Base-by-base conservation (phyloP, 2,329 filamentous ascomycete species). In the Trichoderma cornu-damae region DNA sequence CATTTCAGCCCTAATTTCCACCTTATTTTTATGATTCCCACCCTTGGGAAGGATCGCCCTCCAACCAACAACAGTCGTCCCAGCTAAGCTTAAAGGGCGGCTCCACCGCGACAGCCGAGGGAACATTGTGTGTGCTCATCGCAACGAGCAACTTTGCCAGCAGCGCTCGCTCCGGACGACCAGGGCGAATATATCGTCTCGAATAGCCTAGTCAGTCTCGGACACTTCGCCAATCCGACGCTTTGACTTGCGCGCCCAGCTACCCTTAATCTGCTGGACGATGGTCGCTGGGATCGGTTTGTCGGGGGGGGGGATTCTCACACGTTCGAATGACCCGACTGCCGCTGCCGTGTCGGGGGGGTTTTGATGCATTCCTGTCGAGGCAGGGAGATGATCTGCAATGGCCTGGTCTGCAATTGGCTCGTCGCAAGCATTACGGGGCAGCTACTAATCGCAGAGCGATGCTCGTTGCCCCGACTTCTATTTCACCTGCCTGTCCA, bases 41-140 rank as follows among this genome's bases (percentile, higher is more conserved):
- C 28, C n/a, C n/a, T n/a, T 30, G 28, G 28, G 28, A 34, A 56
- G 1, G n/a, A n/a, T n/a, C n/a, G n/a, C n/a, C n/a, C n/a, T n/a
- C n/a, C n/a, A n/a, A n/a, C n/a, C n/a, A n/a, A n/a, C n/a, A n/a
- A n/a, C 47, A 47, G 51, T 47, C 24, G 35, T 38, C 38, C 26
- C 16, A 32, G 44, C 44, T 49, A 56, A 56, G 53, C 53, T 56
- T 56, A 56, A n/a, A 56, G 53, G 38, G 51, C 51, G 16, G 34
- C 51, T 38, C 51, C 51, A 34, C 32, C n/a, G 51, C 51, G 51
- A 55, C 42, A 55, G 42, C 51, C 51, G 51, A 28, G 18, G 32
- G 24, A 32, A 20, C 5, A 22, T n/a, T n/a, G n/a, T n/a, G n/a
- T n/a, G n/a, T 20, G 6, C 18, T 14, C 32, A 28, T 12, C 6